These are phyloP conservation scores for Rubus idaeus DNA, from an alignment of 306 rosid genomes.

Conservation along the genomic window DNA sequence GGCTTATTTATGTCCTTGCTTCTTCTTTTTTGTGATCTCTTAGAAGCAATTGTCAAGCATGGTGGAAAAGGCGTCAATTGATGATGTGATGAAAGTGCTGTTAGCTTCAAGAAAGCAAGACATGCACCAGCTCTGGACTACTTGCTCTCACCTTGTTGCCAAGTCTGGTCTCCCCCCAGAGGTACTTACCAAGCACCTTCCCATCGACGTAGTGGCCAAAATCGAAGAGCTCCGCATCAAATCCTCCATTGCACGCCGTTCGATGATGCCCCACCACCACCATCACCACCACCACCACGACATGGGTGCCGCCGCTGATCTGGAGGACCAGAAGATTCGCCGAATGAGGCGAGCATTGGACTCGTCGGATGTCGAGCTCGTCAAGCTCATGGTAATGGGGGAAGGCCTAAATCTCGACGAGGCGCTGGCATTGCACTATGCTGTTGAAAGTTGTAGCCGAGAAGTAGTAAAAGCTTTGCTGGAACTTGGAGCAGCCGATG, in stretches of 20 bases:
- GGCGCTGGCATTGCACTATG: conserved; percentile 84
- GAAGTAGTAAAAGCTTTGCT: conserved; percentile 92
- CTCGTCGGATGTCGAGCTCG: conserved; percentile 92
- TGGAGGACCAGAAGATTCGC: conserved; percentile 90
- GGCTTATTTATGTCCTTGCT: not conserved
- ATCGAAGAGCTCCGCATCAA: conserved; percentile 96
- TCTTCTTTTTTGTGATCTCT: not conserved
- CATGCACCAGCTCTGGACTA: conserved; percentile 96
- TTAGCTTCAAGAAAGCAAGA: conserved; percentile 93
- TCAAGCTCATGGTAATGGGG: conserved; percentile 98
- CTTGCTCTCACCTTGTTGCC: conserved; percentile 90
- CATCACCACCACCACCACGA: conserved; percentile 53
- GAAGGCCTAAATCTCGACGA: conserved; percentile 94
- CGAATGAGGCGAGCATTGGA: conserved; percentile 88
- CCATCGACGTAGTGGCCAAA: conserved; percentile 77
- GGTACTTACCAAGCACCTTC: conserved; percentile 85
- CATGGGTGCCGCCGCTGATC: conserved; percentile 61
- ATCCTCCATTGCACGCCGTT: conserved; percentile 70
- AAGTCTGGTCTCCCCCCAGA: conserved; percentile 92
- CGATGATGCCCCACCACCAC: conserved; percentile 51
- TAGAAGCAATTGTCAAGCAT: conserved; percentile 97
- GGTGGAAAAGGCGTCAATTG: conserved; percentile 96
- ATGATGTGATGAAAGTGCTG: conserved; percentile 95
- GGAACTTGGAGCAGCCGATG: conserved; percentile 92
- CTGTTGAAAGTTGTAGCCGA: conserved; percentile 87